A percentile compares a stretch with the other conserved stretches of the same genome.
Evolutionary conservation across 2,329 filamentous ascomycete species (phyloP).

Genomic region (Penicillium capsulatum): DNA sequence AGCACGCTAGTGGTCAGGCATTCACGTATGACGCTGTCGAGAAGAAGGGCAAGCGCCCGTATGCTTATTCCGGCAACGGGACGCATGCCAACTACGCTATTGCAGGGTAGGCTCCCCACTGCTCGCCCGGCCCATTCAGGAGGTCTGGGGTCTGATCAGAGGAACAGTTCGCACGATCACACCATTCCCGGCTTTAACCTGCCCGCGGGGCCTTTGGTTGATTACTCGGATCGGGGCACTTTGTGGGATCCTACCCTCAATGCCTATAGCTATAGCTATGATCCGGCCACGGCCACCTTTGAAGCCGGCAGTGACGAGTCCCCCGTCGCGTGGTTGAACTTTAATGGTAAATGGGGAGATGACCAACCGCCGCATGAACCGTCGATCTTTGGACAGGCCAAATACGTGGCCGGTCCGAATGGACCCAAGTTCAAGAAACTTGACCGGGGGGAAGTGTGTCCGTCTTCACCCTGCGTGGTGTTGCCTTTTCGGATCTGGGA

Average conservation of each 20-base stretch:
- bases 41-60: slow-evolving; percentile 52
- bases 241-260: slow-evolving; percentile 59
- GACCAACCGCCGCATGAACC: slow-evolving; percentile 52
- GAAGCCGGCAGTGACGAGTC: slow-evolving; percentile 43
- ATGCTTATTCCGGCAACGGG: slow-evolving; percentile 57
- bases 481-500: slow-evolving; percentile 34
- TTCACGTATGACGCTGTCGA: slow-evolving; percentile 56
- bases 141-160: background rate
- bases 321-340: slow-evolving; percentile 55
- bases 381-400: slow-evolving; percentile 52
- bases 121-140: background rate
- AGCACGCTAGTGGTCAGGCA: slow-evolving; percentile 60
- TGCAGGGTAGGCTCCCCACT: slow-evolving; percentile 36
- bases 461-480: slow-evolving; percentile 46
- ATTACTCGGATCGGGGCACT: slow-evolving; percentile 53
- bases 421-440: slow-evolving; percentile 59
- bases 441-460: slow-evolving; percentile 55
- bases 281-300: slow-evolving; percentile 42
- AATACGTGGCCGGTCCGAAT: slow-evolving; percentile 56
- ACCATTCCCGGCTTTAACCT: slow-evolving; percentile 59
- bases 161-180: slow-evolving; percentile 56
- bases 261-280: slow-evolving; percentile 55
- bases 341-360: slow-evolving; percentile 60
- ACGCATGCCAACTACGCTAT: slow-evolving; percentile 63
- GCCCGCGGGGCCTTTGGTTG: slow-evolving; percentile 50